Base-by-base conservation (phyloP, 495 filamentous ascomycete species). In the Tuber microsphaerosporum region DNA sequence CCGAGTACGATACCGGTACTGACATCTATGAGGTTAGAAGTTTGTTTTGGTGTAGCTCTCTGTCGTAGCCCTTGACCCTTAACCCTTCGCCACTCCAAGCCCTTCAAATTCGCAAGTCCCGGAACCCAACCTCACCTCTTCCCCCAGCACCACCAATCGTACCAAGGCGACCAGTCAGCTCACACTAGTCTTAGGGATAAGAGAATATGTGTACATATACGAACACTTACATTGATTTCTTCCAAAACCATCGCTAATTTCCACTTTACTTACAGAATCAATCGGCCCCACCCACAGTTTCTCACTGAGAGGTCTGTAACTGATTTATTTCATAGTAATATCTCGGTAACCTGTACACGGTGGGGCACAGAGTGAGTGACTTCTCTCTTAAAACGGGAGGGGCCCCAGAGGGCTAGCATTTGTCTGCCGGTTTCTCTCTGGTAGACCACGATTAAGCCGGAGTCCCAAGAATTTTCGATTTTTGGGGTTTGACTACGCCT, bases 391-490 rank as follows among this genome's bases (percentile, higher is more conserved):
- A 65, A 65, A 65, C 43, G 26, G n/a, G 65, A 43, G n/a, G 69
- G 9, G 76, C 44, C 73, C 77, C 77, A 39, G 61, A 43, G 61
- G 74, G 70, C 76, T 61, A 74, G 77, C 76, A 79, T 79, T 79
- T 75, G 77, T 79, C 77, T 70, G 76, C 77, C 75, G 31, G 77
- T 69, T 79, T 79, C 71, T 39, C 70, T 73, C 37, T 75, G 77
- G 77, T 73, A 79, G 77, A 79, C 78, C 73, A 68, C 77, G 73
- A 79, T 79, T 79, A 79, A 79, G 77, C 77, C 77, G 77, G 77
- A 79, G 70, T 79, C 73, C 70, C 72, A 74, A 78, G 56, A 56
- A 34, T 48, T 75, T 51, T 73, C 71, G 56, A 73, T 79, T 73
- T 76, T 51, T 68, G 71, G 73, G 77, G 77, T 72, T 79, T 79